These are phyloP conservation scores for Atkinsonella texensis DNA, from an alignment of 2,329 filamentous ascomycete genomes.

Conservation along the genomic window DNA sequence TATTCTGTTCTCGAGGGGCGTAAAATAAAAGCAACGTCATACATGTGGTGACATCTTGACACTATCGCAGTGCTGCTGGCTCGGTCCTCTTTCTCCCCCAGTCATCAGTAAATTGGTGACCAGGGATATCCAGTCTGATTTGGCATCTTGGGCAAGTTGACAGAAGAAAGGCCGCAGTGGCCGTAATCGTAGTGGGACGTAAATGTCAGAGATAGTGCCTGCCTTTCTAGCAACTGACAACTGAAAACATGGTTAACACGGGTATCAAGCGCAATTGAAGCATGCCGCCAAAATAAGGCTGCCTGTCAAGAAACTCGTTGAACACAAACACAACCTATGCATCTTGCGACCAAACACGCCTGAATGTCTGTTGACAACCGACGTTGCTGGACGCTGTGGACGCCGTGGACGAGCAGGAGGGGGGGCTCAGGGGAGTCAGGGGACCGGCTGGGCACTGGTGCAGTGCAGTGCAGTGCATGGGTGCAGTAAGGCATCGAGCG, in stretches of 20 bases:
- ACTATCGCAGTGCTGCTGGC: no score
- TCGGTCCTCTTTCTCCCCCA: no score
- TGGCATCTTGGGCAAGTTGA: neutral
- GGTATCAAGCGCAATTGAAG: neutral
- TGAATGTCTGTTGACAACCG: neutral
- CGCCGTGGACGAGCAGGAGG: neutral
- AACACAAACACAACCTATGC: neutral
- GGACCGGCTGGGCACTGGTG: conserved; percentile 5
- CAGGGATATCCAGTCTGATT: neutral
- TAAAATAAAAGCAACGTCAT: no score
- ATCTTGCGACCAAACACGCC: neutral
- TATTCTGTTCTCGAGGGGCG: no score
- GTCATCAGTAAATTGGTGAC: neutral
- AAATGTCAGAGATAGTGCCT: no score
- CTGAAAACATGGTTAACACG: no score
- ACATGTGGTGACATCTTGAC: no score
- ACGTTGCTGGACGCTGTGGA: no score
- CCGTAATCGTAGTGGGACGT: neutral
- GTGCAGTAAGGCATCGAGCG: conserved; percentile 6
- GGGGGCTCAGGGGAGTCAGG: neutral
- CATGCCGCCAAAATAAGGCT: neutral
- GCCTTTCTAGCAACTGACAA: neutral
- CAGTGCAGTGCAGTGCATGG: conserved; percentile 5
- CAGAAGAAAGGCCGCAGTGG: neutral
- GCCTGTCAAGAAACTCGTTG: neutral